A percentile compares a stretch with the other conserved stretches of the same genome.
Evolutionary conservation across 306 rosid species (phyloP).

Genomic region (Prosopis cineraria): DNA sequence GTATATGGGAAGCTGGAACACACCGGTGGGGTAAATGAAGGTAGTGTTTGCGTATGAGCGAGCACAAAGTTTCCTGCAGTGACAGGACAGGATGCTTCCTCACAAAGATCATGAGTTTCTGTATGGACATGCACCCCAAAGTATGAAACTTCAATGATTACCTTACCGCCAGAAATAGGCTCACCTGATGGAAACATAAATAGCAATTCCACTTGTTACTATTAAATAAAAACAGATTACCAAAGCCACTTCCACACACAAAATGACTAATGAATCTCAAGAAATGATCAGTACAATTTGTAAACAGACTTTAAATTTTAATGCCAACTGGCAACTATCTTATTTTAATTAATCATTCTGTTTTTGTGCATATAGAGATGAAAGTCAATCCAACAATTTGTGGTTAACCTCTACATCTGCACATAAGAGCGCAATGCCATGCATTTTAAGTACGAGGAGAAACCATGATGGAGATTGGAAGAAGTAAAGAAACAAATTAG

Average conservation of each 20-base stretch:
- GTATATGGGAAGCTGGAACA: conserved; percentile 32
- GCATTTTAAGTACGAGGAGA: neutral
- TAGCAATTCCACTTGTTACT: neutral
- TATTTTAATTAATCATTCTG: neutral
- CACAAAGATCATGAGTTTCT: conserved; percentile 59
- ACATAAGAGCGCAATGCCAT: neutral
- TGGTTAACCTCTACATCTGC: neutral
- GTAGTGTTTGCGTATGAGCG: conserved; percentile 59
- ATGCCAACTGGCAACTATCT: neutral
- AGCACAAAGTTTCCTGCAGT: conserved; percentile 52
- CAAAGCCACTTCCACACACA: neutral
- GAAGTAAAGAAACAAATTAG: neutral
- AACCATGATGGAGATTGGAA: neutral
- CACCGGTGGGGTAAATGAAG: conserved; percentile 59
- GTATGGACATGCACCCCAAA: conserved; percentile 57
- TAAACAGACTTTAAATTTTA: neutral
- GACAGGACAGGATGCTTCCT: conserved; percentile 52
- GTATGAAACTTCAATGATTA: conserved; percentile 50
- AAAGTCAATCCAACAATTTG: neutral
- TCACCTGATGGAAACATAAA: conserved; percentile 38
- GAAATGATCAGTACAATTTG: neutral
- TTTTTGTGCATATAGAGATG: neutral
- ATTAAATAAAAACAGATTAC: neutral
- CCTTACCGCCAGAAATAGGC: conserved; percentile 53
- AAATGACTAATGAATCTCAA: neutral